Base-by-base conservation (phyloP, 2,329 filamentous ascomycete species). In the Acrocalymma vagum region DNA sequence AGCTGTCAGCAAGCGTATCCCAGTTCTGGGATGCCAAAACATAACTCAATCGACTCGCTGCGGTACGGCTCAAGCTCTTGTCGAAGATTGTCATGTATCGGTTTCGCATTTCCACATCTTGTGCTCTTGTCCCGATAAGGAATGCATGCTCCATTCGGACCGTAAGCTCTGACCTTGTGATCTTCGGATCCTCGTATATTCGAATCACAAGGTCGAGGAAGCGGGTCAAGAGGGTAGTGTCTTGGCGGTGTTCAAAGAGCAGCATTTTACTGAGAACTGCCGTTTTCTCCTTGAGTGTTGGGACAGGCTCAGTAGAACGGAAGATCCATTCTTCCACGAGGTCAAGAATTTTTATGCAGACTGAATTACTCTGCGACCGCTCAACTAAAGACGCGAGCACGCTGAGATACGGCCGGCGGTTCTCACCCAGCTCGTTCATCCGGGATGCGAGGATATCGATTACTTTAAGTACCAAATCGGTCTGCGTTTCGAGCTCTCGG, bases 251-350 rank as follows among this genome's bases (percentile, higher is more conserved):
- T 71, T 99, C 94, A 56, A 99, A 99, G 0, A 92, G 86, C 11
- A 97, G 76, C 94, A 99, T 99, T 74, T 99, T 99, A 60, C 95
- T 92, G n/a, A 99, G 75, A 1, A 99, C 94, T 1, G 95, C 95
- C 0, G 93, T 97, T 76, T 99, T 99, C 72, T 99, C 95, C 70
- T 99, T 99, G 2, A 99, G 79, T 0, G 94, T 99, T 1, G 94
- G 94, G 80, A 94, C 96, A 2, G 91, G 94, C 51, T 96, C 94
- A 43, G 90, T 92, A 0, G 90, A 94, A 53, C 90, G 84, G 76
- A 99, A 99, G 5, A 99, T 89, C 95, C 95, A 99, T 21, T 80
- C 82, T 66, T 97, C 93, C 4, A 96, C 93, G 82, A 99, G 93
- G 34, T 87, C 84, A 18, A 99, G 76, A 38, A 99, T 92, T 73